phyloP scores from a whole-genome alignment of 2,329 filamentous ascomycete genomes.

The Xylogone sp. region DNA sequence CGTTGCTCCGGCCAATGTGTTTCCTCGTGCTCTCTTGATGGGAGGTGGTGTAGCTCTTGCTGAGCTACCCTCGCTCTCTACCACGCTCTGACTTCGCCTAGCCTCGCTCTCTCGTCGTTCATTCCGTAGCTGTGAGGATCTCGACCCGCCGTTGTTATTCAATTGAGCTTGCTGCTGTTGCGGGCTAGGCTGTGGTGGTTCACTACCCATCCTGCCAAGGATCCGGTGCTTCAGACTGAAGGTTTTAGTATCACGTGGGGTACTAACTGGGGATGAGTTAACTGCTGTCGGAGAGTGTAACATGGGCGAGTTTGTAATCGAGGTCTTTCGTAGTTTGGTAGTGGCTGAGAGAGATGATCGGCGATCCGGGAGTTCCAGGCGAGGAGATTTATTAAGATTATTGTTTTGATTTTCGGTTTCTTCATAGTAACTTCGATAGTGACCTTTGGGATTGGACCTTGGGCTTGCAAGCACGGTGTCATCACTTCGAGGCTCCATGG shows the following conservation, averaged over 20 bases:
- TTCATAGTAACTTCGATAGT: neutral
- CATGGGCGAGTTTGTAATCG: conserved; percentile 1
- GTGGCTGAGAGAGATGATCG: conserved; percentile 22
- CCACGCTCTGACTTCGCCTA: neutral
- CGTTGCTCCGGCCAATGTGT: conserved; percentile 1
- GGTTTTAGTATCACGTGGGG: neutral
- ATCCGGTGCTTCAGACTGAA: neutral
- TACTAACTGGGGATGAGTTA: conserved; percentile 3
- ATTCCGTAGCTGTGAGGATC: neutral
- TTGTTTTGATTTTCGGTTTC: conserved; percentile 6
- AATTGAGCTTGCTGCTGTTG: conserved; percentile 7
- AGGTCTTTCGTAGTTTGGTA: conserved; percentile 15
- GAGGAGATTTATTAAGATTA: conserved; percentile 11
- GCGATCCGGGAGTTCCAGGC: conserved; percentile 20
- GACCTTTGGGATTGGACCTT: neutral
- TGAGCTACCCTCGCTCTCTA: neutral
- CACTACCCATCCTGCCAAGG: neutral
- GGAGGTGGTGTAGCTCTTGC: conserved; percentile 24
- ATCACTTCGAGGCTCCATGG: conserved; percentile 15
- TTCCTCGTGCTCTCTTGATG: conserved; percentile 15
- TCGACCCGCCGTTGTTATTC: neutral
- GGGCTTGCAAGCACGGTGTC: conserved; percentile 9
- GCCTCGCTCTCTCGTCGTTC: neutral
- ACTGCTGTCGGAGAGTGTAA: neutral
- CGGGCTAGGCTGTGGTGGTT: conserved; percentile 3